Percentiles rank a stretch among this genome's conserved stretches.
Conservation (phyloP, 257 asterid genomes). For the Plectranthus barbatus region DNA sequence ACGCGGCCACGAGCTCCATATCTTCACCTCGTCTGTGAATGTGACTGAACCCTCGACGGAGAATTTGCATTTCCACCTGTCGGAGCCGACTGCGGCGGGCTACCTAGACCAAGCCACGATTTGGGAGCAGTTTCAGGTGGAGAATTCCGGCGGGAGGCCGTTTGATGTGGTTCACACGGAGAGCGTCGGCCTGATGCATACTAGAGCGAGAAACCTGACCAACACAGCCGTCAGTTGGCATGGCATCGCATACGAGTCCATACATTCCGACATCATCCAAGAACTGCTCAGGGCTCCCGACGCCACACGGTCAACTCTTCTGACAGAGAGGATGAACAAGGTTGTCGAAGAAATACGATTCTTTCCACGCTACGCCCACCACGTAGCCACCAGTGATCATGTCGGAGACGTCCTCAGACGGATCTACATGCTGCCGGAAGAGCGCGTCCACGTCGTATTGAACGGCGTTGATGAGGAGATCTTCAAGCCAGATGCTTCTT, state of each 20-base stretch:
- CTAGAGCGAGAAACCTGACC: conserved; percentile 38
- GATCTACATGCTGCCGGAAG: conserved; percentile 67
- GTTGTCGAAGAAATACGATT: conserved; percentile 63
- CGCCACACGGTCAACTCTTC: conserved; percentile 12
- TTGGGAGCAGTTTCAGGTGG: conserved; percentile 49
- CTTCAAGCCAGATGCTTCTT: conserved; percentile 37
- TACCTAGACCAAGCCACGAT: conserved; percentile 54
- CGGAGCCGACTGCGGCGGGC: conserved; percentile 55
- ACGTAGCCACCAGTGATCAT: conserved; percentile 72
- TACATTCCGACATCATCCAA: conserved; percentile 71
- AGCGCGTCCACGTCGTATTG: conserved; percentile 55
- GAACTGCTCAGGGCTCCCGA: conserved; percentile 37
- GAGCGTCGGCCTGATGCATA: conserved; percentile 67
- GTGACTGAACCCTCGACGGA: conserved; percentile 13
- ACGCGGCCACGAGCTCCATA: conserved; percentile 66
- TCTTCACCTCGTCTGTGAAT: conserved; percentile 45
- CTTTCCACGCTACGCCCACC: conserved; percentile 60
- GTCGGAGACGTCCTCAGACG: conserved; percentile 62
- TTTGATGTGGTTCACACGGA: conserved; percentile 69
- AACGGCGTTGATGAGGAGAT: conserved; percentile 50
- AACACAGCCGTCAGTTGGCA: conserved; percentile 80
- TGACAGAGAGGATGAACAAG: conserved; percentile 31
- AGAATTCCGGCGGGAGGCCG: conserved; percentile 35
- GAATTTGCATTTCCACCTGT: conserved; percentile 43
- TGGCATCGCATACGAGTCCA: conserved; percentile 65